Base-by-base conservation (phyloP, 2,329 filamentous ascomycete species). In the Hymenoscyphus fructigenus region DNA sequence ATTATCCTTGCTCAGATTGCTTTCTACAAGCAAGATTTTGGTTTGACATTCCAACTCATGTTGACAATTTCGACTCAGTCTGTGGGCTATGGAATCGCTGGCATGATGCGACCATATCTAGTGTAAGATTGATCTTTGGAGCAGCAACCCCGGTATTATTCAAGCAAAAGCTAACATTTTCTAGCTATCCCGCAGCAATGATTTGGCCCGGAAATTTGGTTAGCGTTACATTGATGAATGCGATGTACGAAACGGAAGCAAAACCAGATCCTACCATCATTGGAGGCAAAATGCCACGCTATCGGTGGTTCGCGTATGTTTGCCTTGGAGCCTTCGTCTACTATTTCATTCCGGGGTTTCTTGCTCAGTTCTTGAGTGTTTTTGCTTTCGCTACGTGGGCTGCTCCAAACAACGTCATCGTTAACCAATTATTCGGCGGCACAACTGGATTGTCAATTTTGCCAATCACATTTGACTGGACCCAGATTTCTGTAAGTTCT, bases 391-490 rank as follows among this genome's bases (percentile, higher is more conserved):
- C 85, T 14, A 91, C 89, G 0, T 92, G 88, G 88, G 83, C 91
- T 65, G 85, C 84, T 1, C 90, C 90, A 0, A 79, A 91, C 61
- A 91, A 85, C 65, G 80, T 85, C 0, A 77, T 91, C 5, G 76
- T 92, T 50, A 92, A 92, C 69, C 89, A 92, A 74, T 73, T 92
- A 2, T 92, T 92, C 69, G 89, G 89, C 3, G 88, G 87, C 1
- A 55, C 58, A 5, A 89, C 86, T 0, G 89, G 90, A 0, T 68
- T 92, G 7, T 90, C 87, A 85, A 72, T 92, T 26, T 76, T 92
- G 3, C 89, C 89, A 1, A 85, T 92, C 41, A 91, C 88, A 0
- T 90, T 92, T 72, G 89, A 92, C 79, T 92, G 89, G 89, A 89
- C 88, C 6, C 88, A 91, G 71, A 83, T 91, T 63, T 82, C 67